These are phyloP conservation scores for Akanthomyces uredinophilus DNA, from an alignment of 2,329 filamentous ascomycete species.

Conservation along the genomic window DNA sequence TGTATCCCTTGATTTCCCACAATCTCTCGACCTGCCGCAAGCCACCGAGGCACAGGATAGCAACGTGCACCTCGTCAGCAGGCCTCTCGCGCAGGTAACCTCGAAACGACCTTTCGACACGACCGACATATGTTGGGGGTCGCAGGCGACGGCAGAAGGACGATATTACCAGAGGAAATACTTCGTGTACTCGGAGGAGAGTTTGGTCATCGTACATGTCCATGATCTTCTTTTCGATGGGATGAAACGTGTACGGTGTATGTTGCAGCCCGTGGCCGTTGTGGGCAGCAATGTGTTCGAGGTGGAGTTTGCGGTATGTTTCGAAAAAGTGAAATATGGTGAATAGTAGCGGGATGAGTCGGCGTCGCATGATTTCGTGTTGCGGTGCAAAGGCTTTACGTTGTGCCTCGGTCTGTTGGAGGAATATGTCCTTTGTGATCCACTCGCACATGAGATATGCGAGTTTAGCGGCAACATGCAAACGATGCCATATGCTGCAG, in stretches of 20 bases:
- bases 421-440: slow-evolving; percentile 61
- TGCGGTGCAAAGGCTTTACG: slow-evolving; percentile 55
- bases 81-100: slow-evolving; percentile 60
- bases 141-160: slow-evolving; percentile 59
- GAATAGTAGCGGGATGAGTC: slow-evolving; percentile 58
- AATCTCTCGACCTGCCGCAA: slow-evolving; percentile 58
- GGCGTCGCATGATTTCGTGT: slow-evolving; percentile 58
- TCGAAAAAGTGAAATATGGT: slow-evolving; percentile 66
- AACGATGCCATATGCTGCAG: slow-evolving; percentile 60
- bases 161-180: slow-evolving; percentile 59
- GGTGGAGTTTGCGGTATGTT: slow-evolving; percentile 54
- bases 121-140: slow-evolving; percentile 59
- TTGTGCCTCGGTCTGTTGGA: slow-evolving; percentile 51
- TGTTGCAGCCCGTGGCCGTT: slow-evolving; percentile 45
- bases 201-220: slow-evolving; percentile 60
- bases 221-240: slow-evolving; percentile 58
- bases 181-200: slow-evolving; percentile 57
- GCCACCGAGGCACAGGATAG: slow-evolving; percentile 56
- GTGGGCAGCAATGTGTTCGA: slow-evolving; percentile 50
- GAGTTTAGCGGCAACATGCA: slow-evolving; percentile 60
- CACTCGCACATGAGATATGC: slow-evolving; percentile 58
- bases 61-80: slow-evolving; percentile 56
- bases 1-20: slow-evolving; percentile 64
- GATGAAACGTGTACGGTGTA: slow-evolving; percentile 55
- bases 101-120: slow-evolving; percentile 56